A percentile compares a stretch with the other conserved stretches of the same genome.
These are phyloP conservation scores for Nidularia pulvinata DNA, from an alignment of 768 basidiomycete genomes.

Conservation along the genomic window DNA sequence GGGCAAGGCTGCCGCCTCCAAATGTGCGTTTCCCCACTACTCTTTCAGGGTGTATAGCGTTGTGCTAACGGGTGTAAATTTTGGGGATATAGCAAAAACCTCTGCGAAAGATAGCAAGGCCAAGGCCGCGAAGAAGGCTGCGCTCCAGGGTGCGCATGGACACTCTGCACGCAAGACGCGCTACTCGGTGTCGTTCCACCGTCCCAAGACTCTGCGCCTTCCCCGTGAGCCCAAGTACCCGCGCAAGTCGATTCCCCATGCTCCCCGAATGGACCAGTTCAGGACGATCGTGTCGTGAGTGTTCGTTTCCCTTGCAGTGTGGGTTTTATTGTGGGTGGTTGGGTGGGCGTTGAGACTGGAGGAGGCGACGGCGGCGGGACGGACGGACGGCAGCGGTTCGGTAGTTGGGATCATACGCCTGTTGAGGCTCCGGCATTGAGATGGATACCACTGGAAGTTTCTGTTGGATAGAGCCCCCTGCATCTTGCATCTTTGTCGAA, in stretches of 20 bases:
- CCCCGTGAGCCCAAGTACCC: slow-evolving; percentile 89
- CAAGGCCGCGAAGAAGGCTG: slow-evolving; percentile 96
- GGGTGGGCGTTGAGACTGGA: too few species aligned
- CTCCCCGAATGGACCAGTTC: slow-evolving; percentile 95
- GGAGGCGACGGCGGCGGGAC: too few species aligned
- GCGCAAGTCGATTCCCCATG: slow-evolving; percentile 92
- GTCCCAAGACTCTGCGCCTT: slow-evolving; percentile 91
- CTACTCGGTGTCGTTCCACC: slow-evolving; percentile 89
- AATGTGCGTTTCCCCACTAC: slow-evolving; percentile 27
- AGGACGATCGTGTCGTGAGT: slow-evolving; percentile 83
- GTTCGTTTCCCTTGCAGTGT: neutral
- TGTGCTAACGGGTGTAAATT: too few species aligned
- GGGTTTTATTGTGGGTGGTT: too few species aligned
- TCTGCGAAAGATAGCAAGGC: slow-evolving; percentile 65
- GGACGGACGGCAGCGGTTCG: too few species aligned
- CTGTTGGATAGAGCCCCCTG: too few species aligned
- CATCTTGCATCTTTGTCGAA: too few species aligned
- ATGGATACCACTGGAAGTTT: too few species aligned
- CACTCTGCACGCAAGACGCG: slow-evolving; percentile 81
- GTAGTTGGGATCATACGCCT: too few species aligned
- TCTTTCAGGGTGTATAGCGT: too few species aligned
- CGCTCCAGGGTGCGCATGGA: slow-evolving; percentile 82
- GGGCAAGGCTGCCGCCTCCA: slow-evolving; percentile 53
- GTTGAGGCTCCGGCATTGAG: too few species aligned
- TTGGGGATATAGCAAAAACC: neutral